phyloP scores from a whole-genome alignment of 441 rosid genomes.

The Aquilaria agallochum region DNA sequence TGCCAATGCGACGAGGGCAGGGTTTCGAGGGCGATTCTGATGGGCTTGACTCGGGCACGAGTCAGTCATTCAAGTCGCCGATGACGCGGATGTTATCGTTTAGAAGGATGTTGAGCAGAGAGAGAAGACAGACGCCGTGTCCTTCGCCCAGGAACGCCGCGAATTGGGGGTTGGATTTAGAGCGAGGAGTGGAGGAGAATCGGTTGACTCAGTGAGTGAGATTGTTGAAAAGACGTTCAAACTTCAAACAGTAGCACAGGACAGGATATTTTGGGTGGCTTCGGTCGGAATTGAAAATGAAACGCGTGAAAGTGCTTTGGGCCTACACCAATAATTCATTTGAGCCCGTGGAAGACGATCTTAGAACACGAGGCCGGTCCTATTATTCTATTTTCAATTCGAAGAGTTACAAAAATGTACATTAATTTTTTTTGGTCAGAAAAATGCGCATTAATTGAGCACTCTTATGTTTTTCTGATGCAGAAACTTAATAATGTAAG shows the following conservation, averaged over 20 bases:
- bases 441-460: too few relatives aligned
- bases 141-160: conserved; percentile 27
- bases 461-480: too few relatives aligned
- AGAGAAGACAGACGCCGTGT: conserved; percentile 20
- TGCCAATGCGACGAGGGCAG: conserved; percentile 37
- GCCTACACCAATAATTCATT: neutral
- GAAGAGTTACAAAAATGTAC: too few relatives aligned
- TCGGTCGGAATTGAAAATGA: neutral
- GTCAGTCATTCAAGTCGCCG: conserved; percentile 55
- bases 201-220: too few relatives aligned
- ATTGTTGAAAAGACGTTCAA: too few relatives aligned
- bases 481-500: too few relatives aligned
- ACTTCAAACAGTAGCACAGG: too few relatives aligned
- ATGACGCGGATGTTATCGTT: conserved; percentile 75
- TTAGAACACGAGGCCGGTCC: conserved; percentile 11
- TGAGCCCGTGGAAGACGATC: neutral
- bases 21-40: conserved; percentile 37
- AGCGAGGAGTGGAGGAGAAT: too few relatives aligned
- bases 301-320: neutral
- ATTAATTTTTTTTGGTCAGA: too few relatives aligned
- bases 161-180: neutral
- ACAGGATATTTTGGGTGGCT: neutral
- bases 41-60: conserved; percentile 11
- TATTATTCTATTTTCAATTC: too few relatives aligned
- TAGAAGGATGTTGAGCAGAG: conserved; percentile 58